Evolutionary conservation across 139 green algal species (phyloP), one percentile per base, ranked within the genome.

Genomic region (Chlorella vulgaris): DNA sequence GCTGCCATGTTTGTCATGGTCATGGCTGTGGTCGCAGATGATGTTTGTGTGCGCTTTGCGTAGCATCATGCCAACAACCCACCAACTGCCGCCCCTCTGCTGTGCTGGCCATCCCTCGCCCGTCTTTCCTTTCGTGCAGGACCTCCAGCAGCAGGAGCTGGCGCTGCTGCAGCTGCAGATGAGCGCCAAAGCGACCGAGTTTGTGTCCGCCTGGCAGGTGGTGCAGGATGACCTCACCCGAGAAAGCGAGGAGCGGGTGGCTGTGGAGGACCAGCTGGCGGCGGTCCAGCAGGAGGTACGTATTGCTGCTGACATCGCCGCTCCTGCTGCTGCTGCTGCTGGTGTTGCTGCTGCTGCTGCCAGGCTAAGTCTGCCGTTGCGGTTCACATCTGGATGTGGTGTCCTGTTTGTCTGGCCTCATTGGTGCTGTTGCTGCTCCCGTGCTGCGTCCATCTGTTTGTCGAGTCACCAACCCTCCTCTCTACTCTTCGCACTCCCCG

Each of bases 91-190:
- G 13, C 10, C 15, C 13, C 15, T 58, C 47, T 58, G 47, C n/a
- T n/a, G n/a, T n/a, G n/a, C n/a, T n/a, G n/a, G n/a, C n/a, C 22
- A 38, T 13, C 61, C 38, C 29, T 15, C 26, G 29, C 29, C 61
- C 61, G 28, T 26, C 26, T 29, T 68, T 13, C 26, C 38, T 4
- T n/a, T n/a, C 10, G 31, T 71, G 35, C 65, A 71, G 65, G 65
- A 71, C 31, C 65, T 71, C 33, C 65, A 71, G 65, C 65, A 71
- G 65, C 65, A 71, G 65, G 65, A 71, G 65, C 65, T 71, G 65
- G 35, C 65, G 33, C 65, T 71, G 65, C 65, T 71, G 65, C 65
- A 71, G 65, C 36, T 71, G 65, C 65, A 71, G 65, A 71, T 71
- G 65, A 71, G 47, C 35, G 36, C 65, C 18, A 71, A 71, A 35